Conservation (phyloP, 495 filamentous ascomycete genomes). For the Cercophora scortea region DNA sequence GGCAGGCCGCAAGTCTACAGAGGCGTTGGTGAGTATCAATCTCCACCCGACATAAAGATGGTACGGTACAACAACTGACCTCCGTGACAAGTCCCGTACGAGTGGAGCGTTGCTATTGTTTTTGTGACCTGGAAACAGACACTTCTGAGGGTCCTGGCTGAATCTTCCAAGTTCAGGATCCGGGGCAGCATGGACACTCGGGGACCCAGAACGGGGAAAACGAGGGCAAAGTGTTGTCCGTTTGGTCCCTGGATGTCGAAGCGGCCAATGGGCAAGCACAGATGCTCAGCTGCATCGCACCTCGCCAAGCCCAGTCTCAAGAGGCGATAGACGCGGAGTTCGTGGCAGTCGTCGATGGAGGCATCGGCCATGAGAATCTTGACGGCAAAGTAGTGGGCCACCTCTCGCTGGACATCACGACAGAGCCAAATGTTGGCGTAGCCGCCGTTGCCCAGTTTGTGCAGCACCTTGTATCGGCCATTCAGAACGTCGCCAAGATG, state of each 20-base stretch:
- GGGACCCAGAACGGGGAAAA: conserved; percentile 24
- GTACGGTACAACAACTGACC: conserved; percentile 5
- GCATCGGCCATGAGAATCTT: conserved; percentile 25
- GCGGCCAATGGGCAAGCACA: conserved; percentile 13
- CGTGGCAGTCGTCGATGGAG: conserved; percentile 14
- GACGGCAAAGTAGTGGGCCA: conserved; percentile 17
- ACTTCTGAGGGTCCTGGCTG: conserved; percentile 1
- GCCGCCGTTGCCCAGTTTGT: conserved; percentile 33
- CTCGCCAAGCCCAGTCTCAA: conserved; percentile 3
- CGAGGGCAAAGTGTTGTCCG: conserved; percentile 26
- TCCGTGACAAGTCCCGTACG: conserved; percentile 21
- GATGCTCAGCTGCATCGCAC: conserved; percentile 6
- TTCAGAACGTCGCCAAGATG: conserved; percentile 28
- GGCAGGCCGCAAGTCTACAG: conserved; percentile 21
- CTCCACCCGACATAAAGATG: too few relatives aligned
- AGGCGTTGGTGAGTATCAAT: too few relatives aligned
- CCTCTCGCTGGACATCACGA: conserved; percentile 10
- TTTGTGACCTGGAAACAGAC: conserved; percentile 15
- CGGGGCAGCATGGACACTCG: conserved; percentile 13
- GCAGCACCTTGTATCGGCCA: conserved; percentile 27
- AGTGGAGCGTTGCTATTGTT: conserved; percentile 22
- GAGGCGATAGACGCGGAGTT: conserved; percentile 11
- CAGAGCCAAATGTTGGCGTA: conserved; percentile 32
- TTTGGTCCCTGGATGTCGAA: conserved; percentile 28
- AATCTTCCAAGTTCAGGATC: background rate